Conservation (phyloP, 371 early-diverging fungal species). For the Mucor velutinosus region DNA sequence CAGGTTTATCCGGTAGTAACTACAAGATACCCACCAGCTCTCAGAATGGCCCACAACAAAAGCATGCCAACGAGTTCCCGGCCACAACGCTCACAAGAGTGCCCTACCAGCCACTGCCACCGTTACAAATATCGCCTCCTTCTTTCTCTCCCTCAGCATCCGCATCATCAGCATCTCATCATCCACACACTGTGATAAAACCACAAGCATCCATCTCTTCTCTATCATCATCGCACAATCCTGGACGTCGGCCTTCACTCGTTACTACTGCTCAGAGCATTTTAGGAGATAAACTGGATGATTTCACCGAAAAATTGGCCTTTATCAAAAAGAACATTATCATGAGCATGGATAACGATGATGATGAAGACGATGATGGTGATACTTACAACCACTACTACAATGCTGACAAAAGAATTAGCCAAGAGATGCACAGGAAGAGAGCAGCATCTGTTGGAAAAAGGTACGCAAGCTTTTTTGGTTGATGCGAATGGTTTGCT, state of each 20-base stretch:
- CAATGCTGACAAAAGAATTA: slow-evolving; percentile 1
- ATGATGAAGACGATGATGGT: not conserved
- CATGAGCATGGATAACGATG: slow-evolving; percentile 36
- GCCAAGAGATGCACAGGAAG: not conserved
- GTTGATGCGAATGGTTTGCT: not conserved
- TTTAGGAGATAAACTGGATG: slow-evolving; percentile 45
- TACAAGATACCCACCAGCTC: not conserved
- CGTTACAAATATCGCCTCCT: not conserved
- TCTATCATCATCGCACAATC: not conserved
- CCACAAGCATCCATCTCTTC: not conserved
- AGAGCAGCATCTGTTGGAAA: not conserved
- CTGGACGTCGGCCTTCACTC: slow-evolving; percentile 23
- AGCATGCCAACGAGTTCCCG: slow-evolving; percentile 8
- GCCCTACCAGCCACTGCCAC: slow-evolving; percentile 16
- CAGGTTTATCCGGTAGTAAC: not conserved
- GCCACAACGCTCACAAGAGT: not conserved
- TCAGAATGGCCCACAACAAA: not conserved
- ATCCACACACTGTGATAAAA: not conserved
- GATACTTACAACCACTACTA: slow-evolving; percentile 1
- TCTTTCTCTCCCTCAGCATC: not conserved
- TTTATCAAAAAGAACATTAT: slow-evolving; percentile 49
- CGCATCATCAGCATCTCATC: not conserved
- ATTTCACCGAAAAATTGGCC: slow-evolving; percentile 47
- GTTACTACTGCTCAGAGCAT: slow-evolving; percentile 37
- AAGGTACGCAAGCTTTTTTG: not conserved